Evolutionary conservation across 352 stramenopile genomes (phyloP).

Genomic region (Globisporangium lucens): DNA sequence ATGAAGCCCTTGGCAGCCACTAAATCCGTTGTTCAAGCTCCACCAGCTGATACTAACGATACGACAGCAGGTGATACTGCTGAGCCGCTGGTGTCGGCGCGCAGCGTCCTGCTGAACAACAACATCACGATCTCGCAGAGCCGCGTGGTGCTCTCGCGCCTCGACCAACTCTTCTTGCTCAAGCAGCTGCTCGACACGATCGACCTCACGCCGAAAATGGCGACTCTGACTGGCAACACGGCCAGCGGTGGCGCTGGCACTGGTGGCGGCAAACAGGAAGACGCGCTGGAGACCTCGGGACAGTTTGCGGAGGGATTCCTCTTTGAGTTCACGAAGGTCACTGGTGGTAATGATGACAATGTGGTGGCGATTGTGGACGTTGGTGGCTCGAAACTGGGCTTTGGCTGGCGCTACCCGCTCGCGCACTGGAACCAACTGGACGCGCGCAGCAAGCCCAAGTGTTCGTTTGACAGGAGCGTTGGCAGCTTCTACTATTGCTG

Average conservation of each 20-base stretch:
- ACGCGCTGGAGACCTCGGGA: neutral
- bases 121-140: conserved; percentile 20
- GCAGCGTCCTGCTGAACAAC: conserved; percentile 10
- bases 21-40: neutral
- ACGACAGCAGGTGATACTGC: neutral
- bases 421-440: conserved; percentile 14
- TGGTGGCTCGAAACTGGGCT: conserved; percentile 8
- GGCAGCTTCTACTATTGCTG: conserved; percentile 18
- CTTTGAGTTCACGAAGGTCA: neutral
- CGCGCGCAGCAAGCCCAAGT: neutral
- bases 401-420: conserved; percentile 20
- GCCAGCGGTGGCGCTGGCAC: too few species aligned
- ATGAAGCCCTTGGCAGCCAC: neutral
- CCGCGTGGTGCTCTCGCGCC: conserved; percentile 13
- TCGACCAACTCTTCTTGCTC: conserved; percentile 16
- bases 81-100: neutral
- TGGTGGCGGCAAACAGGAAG: neutral
- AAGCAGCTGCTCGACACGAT: conserved; percentile 10
- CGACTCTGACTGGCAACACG: neutral
- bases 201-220: conserved; percentile 12
- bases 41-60: too few species aligned
- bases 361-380: conserved; percentile 1
- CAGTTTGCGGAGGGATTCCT: neutral
- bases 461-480: neutral
- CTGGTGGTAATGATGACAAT: neutral